A percentile compares a stretch with the other conserved stretches of the same genome.
These are phyloP conservation scores for Sedum album DNA, from an alignment of 164 flowering plant species.

Conservation along the genomic window DNA sequence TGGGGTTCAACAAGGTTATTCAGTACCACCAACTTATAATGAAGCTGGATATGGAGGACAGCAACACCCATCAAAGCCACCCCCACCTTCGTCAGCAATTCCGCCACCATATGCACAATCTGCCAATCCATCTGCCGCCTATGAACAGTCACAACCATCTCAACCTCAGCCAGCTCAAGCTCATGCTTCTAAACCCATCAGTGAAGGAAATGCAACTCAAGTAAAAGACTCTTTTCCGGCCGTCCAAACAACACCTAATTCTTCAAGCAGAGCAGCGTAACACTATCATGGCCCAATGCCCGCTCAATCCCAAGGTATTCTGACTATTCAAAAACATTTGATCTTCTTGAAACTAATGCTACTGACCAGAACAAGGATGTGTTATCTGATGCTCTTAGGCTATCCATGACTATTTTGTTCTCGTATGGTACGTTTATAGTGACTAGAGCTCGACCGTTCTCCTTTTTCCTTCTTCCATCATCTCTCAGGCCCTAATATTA, in stretches of 20 bases:
- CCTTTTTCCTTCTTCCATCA: too few relatives aligned
- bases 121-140: neutral
- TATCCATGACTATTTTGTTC: too few relatives aligned
- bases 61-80: neutral
- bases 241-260: constrained; percentile 16
- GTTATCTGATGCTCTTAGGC: too few relatives aligned
- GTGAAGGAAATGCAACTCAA: constrained; percentile 16
- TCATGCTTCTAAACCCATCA: constrained; percentile 11
- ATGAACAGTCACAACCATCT: constrained; percentile 8
- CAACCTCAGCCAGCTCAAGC: constrained; percentile 1
- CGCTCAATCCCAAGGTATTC: neutral
- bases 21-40: neutral
- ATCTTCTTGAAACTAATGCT: neutral
- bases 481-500: too few relatives aligned
- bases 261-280: constrained; percentile 1
- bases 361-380: neutral
- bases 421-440: too few relatives aligned
- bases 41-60: constrained; percentile 1
- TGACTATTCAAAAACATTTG: neutral
- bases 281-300: neutral
- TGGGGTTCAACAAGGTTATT: neutral
- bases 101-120: too few relatives aligned
- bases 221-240: constrained; percentile 15
- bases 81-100: too few relatives aligned
- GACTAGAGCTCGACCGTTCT: too few relatives aligned